These are phyloP conservation scores for Pleurotus cornucopiae DNA, from an alignment of 768 basidiomycete species.

Conservation along the genomic window DNA sequence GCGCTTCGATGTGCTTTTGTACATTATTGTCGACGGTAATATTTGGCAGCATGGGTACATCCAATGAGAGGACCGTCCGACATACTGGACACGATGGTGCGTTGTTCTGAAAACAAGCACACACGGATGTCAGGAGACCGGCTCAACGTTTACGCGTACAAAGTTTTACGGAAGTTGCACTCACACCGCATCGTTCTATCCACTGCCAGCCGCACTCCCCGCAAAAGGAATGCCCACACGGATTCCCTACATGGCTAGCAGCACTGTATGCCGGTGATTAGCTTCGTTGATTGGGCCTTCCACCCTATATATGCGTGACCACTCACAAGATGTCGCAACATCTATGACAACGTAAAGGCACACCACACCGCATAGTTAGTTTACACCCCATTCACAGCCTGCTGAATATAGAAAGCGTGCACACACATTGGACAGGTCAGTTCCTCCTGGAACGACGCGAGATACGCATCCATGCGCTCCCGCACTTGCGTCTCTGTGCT, in stretches of 20 bases:
- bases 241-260: conserved; percentile 57
- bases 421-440: conserved; percentile 72
- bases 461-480: conserved; percentile 18
- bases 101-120: conserved; percentile 23
- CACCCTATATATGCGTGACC: conserved; percentile 5
- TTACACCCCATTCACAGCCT: too few relatives aligned
- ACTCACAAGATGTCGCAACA: conserved; percentile 70
- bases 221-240: conserved; percentile 74
- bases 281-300: neutral
- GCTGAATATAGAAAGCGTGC: neutral
- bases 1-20: conserved; percentile 53
- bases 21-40: conserved; percentile 57
- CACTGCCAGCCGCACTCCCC: conserved; percentile 64
- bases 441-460: conserved; percentile 58
- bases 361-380: neutral
- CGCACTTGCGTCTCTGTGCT: conserved; percentile 6
- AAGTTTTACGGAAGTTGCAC: neutral
- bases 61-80: conserved; percentile 38
- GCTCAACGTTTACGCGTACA: neutral
- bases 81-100: conserved; percentile 55
- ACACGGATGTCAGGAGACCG: conserved; percentile 2
- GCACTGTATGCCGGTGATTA: conserved; percentile 34
- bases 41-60: conserved; percentile 58
- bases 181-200: conserved; percentile 24
- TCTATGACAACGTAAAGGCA: conserved; percentile 27